Conservation (phyloP, 2,329 filamentous ascomycete species). For the Nannizzia gypsea region DNA sequence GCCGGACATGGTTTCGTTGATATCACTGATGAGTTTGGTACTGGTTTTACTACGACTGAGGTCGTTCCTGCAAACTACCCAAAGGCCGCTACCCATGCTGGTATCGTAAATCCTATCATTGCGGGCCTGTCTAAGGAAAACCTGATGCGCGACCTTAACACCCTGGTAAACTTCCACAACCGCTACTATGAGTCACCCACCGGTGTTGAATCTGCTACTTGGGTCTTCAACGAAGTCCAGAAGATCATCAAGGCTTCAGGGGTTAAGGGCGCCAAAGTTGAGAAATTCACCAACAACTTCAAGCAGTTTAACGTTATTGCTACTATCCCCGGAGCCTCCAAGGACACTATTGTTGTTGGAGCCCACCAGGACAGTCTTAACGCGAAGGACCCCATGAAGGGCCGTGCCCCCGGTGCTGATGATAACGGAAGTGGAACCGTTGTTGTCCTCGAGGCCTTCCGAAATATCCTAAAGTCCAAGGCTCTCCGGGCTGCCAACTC, state of each 20-base stretch:
- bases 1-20: constrained; percentile 65
- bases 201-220: constrained; percentile 72
- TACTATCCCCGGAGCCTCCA: constrained; percentile 72
- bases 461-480: constrained; percentile 63
- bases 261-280: constrained; percentile 56
- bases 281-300: constrained; percentile 73
- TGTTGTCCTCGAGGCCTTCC: constrained; percentile 85
- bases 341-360: constrained; percentile 77
- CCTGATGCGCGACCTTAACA: constrained; percentile 67
- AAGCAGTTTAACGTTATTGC: constrained; percentile 85
- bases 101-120: constrained; percentile 53
- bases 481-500: constrained; percentile 51
- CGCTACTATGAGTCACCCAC: constrained; percentile 49
- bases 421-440: constrained; percentile 90
- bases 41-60: constrained; percentile 39
- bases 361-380: constrained; percentile 96
- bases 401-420: constrained; percentile 84
- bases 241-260: constrained; percentile 59
- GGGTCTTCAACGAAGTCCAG: constrained; percentile 67
- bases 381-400: constrained; percentile 55
- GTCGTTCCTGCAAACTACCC: constrained; percentile 49
- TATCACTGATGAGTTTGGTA: constrained; percentile 58
- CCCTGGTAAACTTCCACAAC: constrained; percentile 49
- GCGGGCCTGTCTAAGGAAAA: constrained; percentile 59
- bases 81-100: constrained; percentile 45